These are phyloP conservation scores for Aurinia saxatilis DNA, from an alignment of 345 rosid genomes.

Conservation along the genomic window DNA sequence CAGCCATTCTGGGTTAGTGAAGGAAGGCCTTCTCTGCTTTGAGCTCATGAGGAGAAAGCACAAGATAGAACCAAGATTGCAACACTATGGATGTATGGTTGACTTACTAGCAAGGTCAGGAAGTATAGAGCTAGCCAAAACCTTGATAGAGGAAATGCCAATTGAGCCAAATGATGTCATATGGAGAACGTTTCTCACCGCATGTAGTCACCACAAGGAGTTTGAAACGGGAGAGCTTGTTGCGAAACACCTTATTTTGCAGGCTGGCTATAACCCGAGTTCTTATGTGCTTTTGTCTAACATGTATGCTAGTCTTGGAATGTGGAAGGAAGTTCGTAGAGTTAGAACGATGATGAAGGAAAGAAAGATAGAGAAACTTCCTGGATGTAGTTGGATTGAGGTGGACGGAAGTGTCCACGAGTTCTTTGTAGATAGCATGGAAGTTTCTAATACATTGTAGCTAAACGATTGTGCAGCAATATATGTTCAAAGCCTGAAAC, in stretches of 20 bases:
- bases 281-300: slow-evolving; percentile 45
- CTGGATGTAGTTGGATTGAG: slow-evolving; percentile 60
- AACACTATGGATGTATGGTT: slow-evolving; percentile 54
- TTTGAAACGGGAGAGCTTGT: slow-evolving; percentile 41
- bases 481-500: too few species aligned
- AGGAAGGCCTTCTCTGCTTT: slow-evolving; percentile 47
- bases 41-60: slow-evolving; percentile 46
- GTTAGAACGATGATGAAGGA: slow-evolving; percentile 49
- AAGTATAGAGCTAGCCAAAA: slow-evolving; percentile 37
- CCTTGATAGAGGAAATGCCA: slow-evolving; percentile 38
- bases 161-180: slow-evolving; percentile 38
- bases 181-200: slow-evolving; percentile 46
- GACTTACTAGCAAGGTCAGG: slow-evolving; percentile 53
- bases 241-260: slow-evolving; percentile 31
- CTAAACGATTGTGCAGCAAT: slow-evolving; percentile 2
- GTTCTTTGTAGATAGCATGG: slow-evolving; percentile 35
- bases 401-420: slow-evolving; percentile 45
- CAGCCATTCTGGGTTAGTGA: slow-evolving; percentile 54
- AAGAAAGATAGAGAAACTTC: slow-evolving; percentile 38
- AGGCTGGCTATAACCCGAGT: slow-evolving; percentile 33
- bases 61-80: slow-evolving; percentile 41
- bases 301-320: slow-evolving; percentile 46
- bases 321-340: slow-evolving; percentile 44
- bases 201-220: slow-evolving; percentile 44
- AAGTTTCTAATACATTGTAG: slow-evolving; percentile 21